Base-by-base conservation (phyloP, 2,329 filamentous ascomycete genomes). In the Thelonectria discophora region DNA sequence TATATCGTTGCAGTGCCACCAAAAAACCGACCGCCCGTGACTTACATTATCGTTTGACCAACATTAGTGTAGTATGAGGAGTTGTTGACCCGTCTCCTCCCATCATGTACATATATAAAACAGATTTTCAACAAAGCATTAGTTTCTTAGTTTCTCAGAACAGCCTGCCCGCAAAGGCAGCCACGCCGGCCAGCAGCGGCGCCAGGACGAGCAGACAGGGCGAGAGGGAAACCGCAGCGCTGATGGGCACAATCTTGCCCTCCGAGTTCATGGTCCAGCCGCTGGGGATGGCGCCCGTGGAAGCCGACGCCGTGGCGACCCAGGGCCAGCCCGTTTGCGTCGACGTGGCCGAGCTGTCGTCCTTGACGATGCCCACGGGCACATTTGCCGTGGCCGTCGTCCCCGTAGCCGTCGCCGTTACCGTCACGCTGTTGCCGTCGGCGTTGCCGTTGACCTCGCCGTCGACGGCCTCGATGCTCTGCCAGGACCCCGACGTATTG, bases 191-290 rank as follows among this genome's bases (percentile, higher is more conserved):
- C 1, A 72, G 54, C 54, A 77, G 65, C 20, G 72, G 70, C 15
- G 65, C 45, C 53, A 74, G 55, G 51, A 74, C 51, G 47, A 72
- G 62, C 32, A 72, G 42, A 48, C 69, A 45, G 57, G 72, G 66
- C 24, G 68, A 30, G 27, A 30, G 8, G 27, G 64, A 54, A 9
- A 57, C 43, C 13, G 84, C 82, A 72, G 86, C 87, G 30, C 58
- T 32, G 80, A 70, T 71, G 73, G 91, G 91, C 73, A 93, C 83
- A 71, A 95, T 88, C 81, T 94, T 94, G 74, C 92, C 92, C 69
- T 88, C 86, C 64, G 88, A 82, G 52, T 89, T 92, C 78, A 95
- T 91, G 63, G 88, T 85, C 92, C 92, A 97, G 62, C 91, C 92
- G 71, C 84, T 86, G 42, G 94, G 93, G 61, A 97, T 86, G 65